phyloP scores from a whole-genome alignment of 2,329 filamentous ascomycete species.

The Coniochaeta ligniaria region DNA sequence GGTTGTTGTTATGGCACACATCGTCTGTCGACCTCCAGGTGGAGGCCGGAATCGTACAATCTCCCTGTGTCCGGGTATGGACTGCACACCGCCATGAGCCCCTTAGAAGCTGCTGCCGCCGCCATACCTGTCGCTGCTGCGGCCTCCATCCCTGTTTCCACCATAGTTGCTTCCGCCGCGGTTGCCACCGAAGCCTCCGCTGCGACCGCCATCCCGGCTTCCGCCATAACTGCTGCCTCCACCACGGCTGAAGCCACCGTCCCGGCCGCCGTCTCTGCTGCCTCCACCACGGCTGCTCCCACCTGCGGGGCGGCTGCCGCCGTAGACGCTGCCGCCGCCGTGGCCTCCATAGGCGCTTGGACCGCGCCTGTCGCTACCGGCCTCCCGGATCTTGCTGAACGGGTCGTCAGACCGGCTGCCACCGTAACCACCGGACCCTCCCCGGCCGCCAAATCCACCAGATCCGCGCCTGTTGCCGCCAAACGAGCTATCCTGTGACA shows the following conservation, averaged over 20 bases:
- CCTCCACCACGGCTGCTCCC: no score
- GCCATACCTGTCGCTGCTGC: slow-evolving; percentile 2
- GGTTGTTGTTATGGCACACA: not conserved
- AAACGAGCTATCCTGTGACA: not conserved
- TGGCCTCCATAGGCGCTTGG: not conserved
- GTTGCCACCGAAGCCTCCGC: slow-evolving; percentile 8
- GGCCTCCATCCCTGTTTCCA: slow-evolving; percentile 8
- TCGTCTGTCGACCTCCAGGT: not conserved
- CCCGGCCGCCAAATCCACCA: slow-evolving; percentile 2
- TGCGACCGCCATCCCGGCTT: slow-evolving; percentile 8
- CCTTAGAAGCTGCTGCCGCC: not conserved
- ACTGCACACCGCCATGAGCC: not conserved
- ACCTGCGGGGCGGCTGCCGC: slow-evolving; percentile 6
- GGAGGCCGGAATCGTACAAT: not conserved
- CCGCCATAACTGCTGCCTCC: slow-evolving; percentile 16
- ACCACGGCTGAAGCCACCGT: slow-evolving; percentile 5
- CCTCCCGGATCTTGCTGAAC: not conserved
- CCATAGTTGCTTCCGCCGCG: not conserved
- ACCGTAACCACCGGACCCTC: slow-evolving; percentile 6
- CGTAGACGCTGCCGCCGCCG: not conserved
- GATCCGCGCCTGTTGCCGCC: slow-evolving; percentile 9
- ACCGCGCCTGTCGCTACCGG: not conserved
- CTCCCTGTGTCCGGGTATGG: not conserved
- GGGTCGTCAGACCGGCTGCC: not conserved
- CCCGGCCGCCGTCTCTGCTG: not conserved